These are phyloP conservation scores for Dictyostelium citrinum DNA, from an alignment of 78 protist genomes.

Conservation along the genomic window DNA sequence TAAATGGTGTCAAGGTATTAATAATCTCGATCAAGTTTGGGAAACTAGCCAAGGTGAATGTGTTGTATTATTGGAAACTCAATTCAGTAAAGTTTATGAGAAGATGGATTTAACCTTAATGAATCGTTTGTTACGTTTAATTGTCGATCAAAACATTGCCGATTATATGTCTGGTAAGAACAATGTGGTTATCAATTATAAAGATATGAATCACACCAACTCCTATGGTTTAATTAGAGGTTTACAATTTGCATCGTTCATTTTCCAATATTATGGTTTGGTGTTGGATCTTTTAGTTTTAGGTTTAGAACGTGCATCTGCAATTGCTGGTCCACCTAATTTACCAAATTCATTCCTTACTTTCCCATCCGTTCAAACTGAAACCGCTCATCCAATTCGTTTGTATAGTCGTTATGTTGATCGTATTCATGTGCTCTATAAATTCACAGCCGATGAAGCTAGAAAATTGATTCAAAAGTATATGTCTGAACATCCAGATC, in stretches of 20 bases:
- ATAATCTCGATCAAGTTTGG: conserved; percentile 97
- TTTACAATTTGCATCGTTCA: conserved; percentile 97
- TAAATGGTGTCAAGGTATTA: conserved; percentile 99
- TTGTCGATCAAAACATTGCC: conserved; percentile 99
- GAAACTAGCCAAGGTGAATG: conserved; percentile 97
- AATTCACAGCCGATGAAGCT: conserved; percentile 95
- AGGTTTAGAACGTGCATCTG: conserved; percentile 98
- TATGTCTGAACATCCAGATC: conserved; percentile 99
- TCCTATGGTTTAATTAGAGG: conserved; percentile 98
- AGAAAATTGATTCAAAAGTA: conserved; percentile 97
- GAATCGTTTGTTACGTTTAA: conserved; percentile 96
- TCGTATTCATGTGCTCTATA: conserved; percentile 91
- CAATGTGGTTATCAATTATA: conserved; percentile 96
- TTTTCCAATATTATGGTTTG: conserved; percentile 95
- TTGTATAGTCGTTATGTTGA: conserved; percentile 98
- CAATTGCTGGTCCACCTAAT: conserved; percentile 97
- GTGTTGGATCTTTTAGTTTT: conserved; percentile 97
- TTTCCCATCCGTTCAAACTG: conserved; percentile 84
- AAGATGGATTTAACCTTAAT: conserved; percentile 99
- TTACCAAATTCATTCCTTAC: conserved; percentile 95
- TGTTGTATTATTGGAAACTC: conserved; percentile 93
- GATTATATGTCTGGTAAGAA: conserved; percentile 99
- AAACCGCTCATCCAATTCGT: conserved; percentile 98
- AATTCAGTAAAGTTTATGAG: conserved; percentile 93
- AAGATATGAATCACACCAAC: conserved; percentile 99